Base-by-base conservation (phyloP, 1,139 yeast species). In the Hansenula lynferdii region DNA sequence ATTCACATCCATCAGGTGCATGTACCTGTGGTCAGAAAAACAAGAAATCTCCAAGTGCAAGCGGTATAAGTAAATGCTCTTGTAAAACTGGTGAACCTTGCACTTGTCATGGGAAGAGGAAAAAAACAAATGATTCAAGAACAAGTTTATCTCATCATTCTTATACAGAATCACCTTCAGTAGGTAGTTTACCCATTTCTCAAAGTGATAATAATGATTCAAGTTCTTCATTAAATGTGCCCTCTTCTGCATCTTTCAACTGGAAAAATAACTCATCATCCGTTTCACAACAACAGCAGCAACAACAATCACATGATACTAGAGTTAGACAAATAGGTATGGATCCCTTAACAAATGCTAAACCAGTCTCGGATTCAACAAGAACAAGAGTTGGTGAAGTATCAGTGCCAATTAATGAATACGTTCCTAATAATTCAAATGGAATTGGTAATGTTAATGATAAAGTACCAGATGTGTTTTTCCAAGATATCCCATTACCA, bases 1-100 rank as follows among this genome's bases (percentile, higher is more conserved):
- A 81, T 49, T 65, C 80, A 8, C 95, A 86, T 56, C 60, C 67
- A 1, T 52, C 62, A 1, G 77, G 80, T n/a, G 64, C 75, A 36
- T 89, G 97, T 60, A 67, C 78, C 8, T 90, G 97, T 65, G 83
- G 85, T 10, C 70, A 76, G 21, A 27, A n/a, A 6, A 54, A 47
- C 39, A 64, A 62, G 60, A n/a, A n/a, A n/a, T n/a, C n/a, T n/a
- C n/a, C n/a, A n/a, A n/a, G 77, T 60, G 41, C 70, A 5, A 44
- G 57, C 23, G 49, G 51, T 56, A 39, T 60, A 43, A 54, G 77
- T 31, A 70, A 78, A 30, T 81, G 89, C 58, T 67, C 72, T 26
- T 72, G 81, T 51, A 73, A 72, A 53, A 68, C 69, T 35, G 71
- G 69, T 38, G 69, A 75, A 31, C 70, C 70, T 41, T 83, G 90